phyloP scores from a whole-genome alignment of 805 yeast genomes.

The Candida odintsovae region DNA sequence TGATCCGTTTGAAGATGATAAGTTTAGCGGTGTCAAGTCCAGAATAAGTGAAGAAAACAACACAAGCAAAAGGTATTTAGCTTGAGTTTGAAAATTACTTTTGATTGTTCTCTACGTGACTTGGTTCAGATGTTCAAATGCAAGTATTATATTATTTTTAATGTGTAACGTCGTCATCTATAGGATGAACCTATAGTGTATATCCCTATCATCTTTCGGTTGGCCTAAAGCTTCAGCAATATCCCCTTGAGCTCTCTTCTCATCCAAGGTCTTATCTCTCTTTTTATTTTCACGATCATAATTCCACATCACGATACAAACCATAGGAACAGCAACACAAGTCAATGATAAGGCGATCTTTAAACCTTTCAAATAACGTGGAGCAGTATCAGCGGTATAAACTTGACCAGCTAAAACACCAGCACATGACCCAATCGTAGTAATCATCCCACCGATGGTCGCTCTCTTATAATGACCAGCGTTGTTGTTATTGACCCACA shows the following conservation, averaged over 20 bases:
- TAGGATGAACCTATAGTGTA: constrained; percentile 12
- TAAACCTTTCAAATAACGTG: constrained; percentile 31
- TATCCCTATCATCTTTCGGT: constrained; percentile 22
- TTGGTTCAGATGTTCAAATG: too few relatives aligned
- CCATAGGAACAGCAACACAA: constrained; percentile 18
- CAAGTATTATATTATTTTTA: not conserved
- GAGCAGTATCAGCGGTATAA: constrained; percentile 32
- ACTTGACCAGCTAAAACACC: constrained; percentile 35
- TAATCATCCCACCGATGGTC: constrained; percentile 32
- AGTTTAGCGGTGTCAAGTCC: not conserved
- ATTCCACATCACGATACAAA: constrained; percentile 14
- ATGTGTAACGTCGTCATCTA: not conserved
- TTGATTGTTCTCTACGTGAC: not conserved
- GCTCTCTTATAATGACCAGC: constrained; percentile 37
- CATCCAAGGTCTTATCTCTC: constrained; percentile 8
- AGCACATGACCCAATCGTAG: constrained; percentile 30
- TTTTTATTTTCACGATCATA: constrained; percentile 13
- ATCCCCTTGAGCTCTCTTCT: constrained; percentile 10
- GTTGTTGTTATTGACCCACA: constrained; percentile 36
- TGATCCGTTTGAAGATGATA: not conserved
- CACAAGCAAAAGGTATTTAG: not conserved
- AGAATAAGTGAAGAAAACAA: not conserved
- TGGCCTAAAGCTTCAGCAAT: constrained; percentile 5
- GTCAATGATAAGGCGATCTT: constrained; percentile 17
- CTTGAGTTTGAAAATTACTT: not conserved